Conservation (phyloP, 1,284 basidiomycete species). For the Trametes polyzona region DNA sequence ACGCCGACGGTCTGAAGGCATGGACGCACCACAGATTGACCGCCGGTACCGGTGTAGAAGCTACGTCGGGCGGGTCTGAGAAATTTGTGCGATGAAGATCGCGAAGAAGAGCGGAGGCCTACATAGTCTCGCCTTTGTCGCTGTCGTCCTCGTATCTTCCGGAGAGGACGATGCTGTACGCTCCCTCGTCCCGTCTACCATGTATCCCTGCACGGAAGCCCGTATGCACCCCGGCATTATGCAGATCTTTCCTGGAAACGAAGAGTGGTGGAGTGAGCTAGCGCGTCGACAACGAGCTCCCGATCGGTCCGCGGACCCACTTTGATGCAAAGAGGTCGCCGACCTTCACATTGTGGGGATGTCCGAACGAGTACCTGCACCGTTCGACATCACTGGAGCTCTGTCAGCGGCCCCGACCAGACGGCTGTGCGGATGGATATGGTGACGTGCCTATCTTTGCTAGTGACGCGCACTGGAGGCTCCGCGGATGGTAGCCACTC, state of each 20-base stretch:
- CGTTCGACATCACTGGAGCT: too few relatives aligned
- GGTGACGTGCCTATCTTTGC: neutral
- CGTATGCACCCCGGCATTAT: neutral
- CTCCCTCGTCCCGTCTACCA: neutral
- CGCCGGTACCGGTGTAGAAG: neutral
- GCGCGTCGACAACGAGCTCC: neutral
- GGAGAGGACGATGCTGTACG: conserved; percentile 4
- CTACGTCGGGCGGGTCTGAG: neutral
- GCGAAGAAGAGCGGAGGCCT: neutral
- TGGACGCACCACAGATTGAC: neutral
- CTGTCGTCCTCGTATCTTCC: conserved; percentile 5
- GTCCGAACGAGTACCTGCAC: conserved; percentile 1
- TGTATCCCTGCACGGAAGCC: neutral
- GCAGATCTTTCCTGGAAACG: neutral
- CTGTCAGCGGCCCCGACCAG: too few relatives aligned
- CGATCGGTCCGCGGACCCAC: neutral
- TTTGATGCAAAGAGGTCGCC: neutral
- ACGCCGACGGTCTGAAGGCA: too few relatives aligned
- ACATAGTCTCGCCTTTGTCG: neutral
- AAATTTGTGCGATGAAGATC: too few relatives aligned
- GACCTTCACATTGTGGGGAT: neutral
- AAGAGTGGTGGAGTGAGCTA: neutral
- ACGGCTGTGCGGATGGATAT: neutral
- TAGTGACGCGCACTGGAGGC: neutral
- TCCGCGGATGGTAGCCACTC: neutral